phyloP scores from a whole-genome alignment of 2,329 filamentous ascomycete species.

The Chalaropsis ovoidea region DNA sequence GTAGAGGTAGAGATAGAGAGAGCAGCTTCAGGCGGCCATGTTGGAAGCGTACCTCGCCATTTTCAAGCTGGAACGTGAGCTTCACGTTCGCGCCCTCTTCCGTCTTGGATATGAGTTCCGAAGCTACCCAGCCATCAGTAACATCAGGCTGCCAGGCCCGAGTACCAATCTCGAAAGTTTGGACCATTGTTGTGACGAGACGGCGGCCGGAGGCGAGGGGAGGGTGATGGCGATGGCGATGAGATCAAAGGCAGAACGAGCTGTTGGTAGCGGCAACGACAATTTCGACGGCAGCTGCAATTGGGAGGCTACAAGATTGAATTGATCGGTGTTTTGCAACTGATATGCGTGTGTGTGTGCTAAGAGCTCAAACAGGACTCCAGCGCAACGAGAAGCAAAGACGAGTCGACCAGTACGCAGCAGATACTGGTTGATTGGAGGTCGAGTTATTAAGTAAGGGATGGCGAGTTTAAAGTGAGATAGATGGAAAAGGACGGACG shows the following conservation, averaged over 20 bases:
- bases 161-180: conserved; percentile 91
- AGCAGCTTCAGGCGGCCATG: conserved; percentile 5
- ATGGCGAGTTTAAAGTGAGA: conserved; percentile 6
- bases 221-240: background rate
- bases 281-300: background rate
- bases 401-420: background rate
- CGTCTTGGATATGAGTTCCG: conserved; percentile 79
- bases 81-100: conserved; percentile 76
- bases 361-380: conserved; percentile 8
- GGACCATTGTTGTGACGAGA: conserved; percentile 53
- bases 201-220: background rate
- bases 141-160: conserved; percentile 96
- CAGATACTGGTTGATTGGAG: background rate
- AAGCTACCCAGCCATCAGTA: conserved; percentile 94
- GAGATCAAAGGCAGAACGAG: background rate
- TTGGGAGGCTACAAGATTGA: background rate
- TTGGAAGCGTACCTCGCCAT: conserved; percentile 64
- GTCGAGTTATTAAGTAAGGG: background rate
- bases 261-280: background rate
- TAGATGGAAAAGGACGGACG: conserved; percentile 19
- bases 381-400: conserved; percentile 8
- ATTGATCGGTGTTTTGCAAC: too few relatives aligned
- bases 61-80: conserved; percentile 79
- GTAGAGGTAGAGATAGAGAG: background rate
- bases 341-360: too few relatives aligned